phyloP scores from a whole-genome alignment of 441 rosid species.

The Brassica hybrid region DNA sequence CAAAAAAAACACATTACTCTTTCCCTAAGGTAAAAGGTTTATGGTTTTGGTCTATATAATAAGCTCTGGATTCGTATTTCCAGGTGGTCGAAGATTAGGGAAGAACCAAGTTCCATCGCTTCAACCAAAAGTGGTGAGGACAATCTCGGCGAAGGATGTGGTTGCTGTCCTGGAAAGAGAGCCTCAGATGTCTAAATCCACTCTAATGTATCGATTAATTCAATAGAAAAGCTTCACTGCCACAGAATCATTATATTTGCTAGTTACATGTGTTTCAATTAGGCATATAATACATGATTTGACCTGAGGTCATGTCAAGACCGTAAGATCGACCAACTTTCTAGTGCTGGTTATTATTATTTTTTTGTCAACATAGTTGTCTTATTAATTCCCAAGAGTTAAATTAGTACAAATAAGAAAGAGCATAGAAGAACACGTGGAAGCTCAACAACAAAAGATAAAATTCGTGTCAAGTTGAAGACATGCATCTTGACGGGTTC shows the following conservation, averaged over 20 bases:
- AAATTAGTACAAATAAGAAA: too few relatives aligned
- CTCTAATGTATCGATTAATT: slow-evolving; percentile 69
- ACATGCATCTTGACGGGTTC: too few relatives aligned
- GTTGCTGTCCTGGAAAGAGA: slow-evolving; percentile 88
- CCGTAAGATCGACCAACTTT: background rate
- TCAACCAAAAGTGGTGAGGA: slow-evolving; percentile 62
- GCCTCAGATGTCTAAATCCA: slow-evolving; percentile 92
- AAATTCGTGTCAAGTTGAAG: too few relatives aligned
- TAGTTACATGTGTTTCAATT: background rate
- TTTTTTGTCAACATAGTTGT: too few relatives aligned
- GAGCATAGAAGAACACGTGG: too few relatives aligned
- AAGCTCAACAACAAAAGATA: too few relatives aligned
- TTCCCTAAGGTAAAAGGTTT: background rate
- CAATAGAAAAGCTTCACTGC: slow-evolving; percentile 44
- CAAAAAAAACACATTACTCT: background rate
- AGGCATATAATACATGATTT: background rate
- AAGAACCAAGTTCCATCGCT: slow-evolving; percentile 56
- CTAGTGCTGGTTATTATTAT: too few relatives aligned
- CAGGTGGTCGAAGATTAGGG: slow-evolving; percentile 65
- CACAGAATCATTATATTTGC: background rate
- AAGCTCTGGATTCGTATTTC: slow-evolving; percentile 25
- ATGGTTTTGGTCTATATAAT: background rate
- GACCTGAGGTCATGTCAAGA: background rate
- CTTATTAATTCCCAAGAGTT: too few relatives aligned
- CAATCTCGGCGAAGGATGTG: slow-evolving; percentile 75